Evolutionary conservation across 805 yeast genomes (phyloP), one percentile per base, ranked within the genome.

Genomic region (Monosporozyma unispora): DNA sequence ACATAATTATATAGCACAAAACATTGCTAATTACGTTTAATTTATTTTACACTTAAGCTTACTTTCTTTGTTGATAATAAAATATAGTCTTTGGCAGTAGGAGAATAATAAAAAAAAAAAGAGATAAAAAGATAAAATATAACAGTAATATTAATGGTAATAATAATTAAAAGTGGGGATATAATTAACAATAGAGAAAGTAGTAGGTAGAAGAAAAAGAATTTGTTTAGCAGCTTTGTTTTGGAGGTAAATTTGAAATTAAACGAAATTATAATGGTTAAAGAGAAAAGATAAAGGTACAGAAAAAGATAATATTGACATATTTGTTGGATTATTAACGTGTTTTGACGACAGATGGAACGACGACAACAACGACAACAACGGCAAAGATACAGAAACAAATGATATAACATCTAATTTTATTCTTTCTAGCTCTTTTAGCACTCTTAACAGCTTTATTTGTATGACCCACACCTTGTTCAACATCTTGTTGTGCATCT

Each of bases 391-490:
- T 74, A 48, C 81, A 61, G 54, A 78, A 70, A 59, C 74, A 64
- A 64, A 87, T 81, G 70, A 82, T 71, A 63, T 79, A 74, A 66
- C 95, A 85, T 81, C 93, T 86, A 75, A 87, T 79, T 75, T 80
- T 89, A 82, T 88, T 88, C 68, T 74, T 87, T 75, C 99, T 82
- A 48, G 96, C 95, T 63, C 84, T 83, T 68, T 82, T 81, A 48
- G 98, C 98, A 66, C 81, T 79, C 57, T 78, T 81, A 52, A 87
- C 89, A 21, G 99, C 99, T 68, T 85, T 83, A 63, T 84, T 80
- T 46, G 96, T 89, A 69, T 93, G 96, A 21, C 93, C 96, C 38
- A 89, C 87, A 67, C 97, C 99, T 66, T 83, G 82, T 72, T 90
- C 96, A 59, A 93, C 82, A 66, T 93, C 95, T 53, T 79, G 81